Percentiles rank a stretch among this genome's conserved stretches.
phyloP scores from a whole-genome alignment of 1,284 basidiomycete species.

The Trametes sp. region DNA sequence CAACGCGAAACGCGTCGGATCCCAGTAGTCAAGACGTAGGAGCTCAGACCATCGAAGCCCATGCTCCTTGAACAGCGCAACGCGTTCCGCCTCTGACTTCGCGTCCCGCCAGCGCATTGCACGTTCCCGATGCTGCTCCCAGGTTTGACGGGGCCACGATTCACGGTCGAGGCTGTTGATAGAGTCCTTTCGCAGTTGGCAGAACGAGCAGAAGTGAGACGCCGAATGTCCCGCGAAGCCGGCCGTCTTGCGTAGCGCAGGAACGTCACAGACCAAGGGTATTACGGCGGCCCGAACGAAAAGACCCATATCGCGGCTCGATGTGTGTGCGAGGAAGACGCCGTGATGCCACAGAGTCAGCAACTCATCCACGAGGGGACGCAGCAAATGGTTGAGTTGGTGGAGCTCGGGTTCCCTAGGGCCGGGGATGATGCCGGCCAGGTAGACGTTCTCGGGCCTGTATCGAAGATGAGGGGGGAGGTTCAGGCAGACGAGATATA shows the following conservation, averaged over 20 bases:
- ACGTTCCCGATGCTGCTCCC: constrained; percentile 11
- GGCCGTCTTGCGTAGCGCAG: constrained; percentile 28
- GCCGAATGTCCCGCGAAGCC: constrained; percentile 21
- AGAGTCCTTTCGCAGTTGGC: constrained; percentile 5
- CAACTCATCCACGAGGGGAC: constrained; percentile 34
- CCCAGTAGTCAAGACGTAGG: constrained; percentile 47
- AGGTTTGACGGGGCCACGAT: constrained; percentile 15
- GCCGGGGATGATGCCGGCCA: constrained; percentile 35
- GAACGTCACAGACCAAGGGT: constrained; percentile 26
- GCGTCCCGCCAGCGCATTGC: constrained; percentile 43
- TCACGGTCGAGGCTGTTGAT: constrained; percentile 23
- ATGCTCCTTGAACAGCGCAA: constrained; percentile 35
- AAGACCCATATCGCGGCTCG: constrained; percentile 8
- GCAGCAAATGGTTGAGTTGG: constrained; percentile 34
- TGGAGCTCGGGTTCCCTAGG: constrained; percentile 18
- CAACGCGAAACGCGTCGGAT: constrained; percentile 39
- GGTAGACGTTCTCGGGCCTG: constrained; percentile 36
- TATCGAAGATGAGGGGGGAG: constrained; percentile 36
- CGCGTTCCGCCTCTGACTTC: constrained; percentile 25
- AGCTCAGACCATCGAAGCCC: constrained; percentile 48
- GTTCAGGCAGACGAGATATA: constrained; percentile 30
- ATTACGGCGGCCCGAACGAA: constrained; percentile 28
- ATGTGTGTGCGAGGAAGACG: constrained; percentile 19
- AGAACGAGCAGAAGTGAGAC: constrained; percentile 33
- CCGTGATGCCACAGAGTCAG: constrained; percentile 28